A percentile compares a stretch with the other conserved stretches of the same genome.
These are phyloP conservation scores for Nakaseomyces nivariensis DNA, from an alignment of 1,139 yeast genomes.

Conservation along the genomic window DNA sequence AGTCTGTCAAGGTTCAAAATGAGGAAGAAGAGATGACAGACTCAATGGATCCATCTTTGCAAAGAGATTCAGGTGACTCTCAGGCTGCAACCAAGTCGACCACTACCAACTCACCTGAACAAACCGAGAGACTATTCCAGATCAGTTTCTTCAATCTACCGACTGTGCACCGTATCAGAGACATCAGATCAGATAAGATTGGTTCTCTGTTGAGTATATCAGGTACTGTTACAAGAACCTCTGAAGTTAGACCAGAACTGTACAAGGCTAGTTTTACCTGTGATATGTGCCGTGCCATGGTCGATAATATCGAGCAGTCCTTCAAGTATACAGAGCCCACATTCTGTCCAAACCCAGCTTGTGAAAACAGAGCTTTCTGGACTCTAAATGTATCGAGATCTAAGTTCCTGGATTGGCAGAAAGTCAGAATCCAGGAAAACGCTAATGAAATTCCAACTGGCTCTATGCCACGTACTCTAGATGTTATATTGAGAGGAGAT, in stretches of 20 bases:
- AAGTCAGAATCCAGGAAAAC: slow-evolving; percentile 90
- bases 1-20: slow-evolving; percentile 36
- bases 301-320: slow-evolving; percentile 86
- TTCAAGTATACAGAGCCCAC: slow-evolving; percentile 95
- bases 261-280: slow-evolving; percentile 83
- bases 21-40: slow-evolving; percentile 24
- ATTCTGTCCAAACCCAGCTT: slow-evolving; percentile 75
- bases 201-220: slow-evolving; percentile 79
- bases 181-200: slow-evolving; percentile 77
- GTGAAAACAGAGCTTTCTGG: slow-evolving; percentile 84
- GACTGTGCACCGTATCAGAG: slow-evolving; percentile 74
- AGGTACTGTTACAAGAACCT: slow-evolving; percentile 94
- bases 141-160: slow-evolving; percentile 87
- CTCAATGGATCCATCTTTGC: slow-evolving; percentile 4
- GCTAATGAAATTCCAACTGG: slow-evolving; percentile 96
- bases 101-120: slow-evolving; percentile 22
- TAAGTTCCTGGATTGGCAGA: slow-evolving; percentile 94
- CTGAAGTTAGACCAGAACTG: slow-evolving; percentile 94
- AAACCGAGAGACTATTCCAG: slow-evolving; percentile 69
- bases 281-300: slow-evolving; percentile 75
- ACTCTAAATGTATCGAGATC: slow-evolving; percentile 75
- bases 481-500: slow-evolving; percentile 87
- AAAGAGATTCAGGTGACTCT: slow-evolving; percentile 11
- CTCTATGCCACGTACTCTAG: slow-evolving; percentile 96
- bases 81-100: slow-evolving; percentile 19